Evolutionary conservation across 148 eudicot genomes (phyloP).

Genomic region (Chenopodium formosanum): DNA sequence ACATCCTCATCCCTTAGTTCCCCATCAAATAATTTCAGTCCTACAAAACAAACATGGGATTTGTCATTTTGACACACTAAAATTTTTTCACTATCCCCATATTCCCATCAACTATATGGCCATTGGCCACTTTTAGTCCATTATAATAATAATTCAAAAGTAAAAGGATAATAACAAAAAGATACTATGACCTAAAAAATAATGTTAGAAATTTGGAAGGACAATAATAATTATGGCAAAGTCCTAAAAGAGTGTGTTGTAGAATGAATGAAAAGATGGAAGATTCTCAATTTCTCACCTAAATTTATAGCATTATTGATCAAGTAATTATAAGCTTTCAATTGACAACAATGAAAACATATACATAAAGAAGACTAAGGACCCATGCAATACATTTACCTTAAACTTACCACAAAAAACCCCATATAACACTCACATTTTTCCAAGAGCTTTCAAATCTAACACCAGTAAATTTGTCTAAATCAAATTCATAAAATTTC

Average conservation of each 20-base stretch:
- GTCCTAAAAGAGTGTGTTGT: not conserved
- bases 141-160: not conserved
- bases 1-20: not conserved
- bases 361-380: not conserved
- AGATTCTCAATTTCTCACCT: conserved; percentile 14
- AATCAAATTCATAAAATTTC: not conserved
- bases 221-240: conserved; percentile 16
- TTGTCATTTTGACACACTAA: not conserved
- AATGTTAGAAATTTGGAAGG: not conserved
- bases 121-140: too few species aligned
- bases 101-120: not conserved
- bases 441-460: not conserved
- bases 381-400: too few species aligned
- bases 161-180: not conserved
- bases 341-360: conserved; percentile 3
- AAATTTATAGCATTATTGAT: not conserved
- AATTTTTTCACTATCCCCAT: not conserved
- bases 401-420: too few species aligned
- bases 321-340: not conserved
- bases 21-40: not conserved
- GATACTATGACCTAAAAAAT: not conserved
- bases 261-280: conserved; percentile 1
- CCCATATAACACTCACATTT: not conserved
- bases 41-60: not conserved
- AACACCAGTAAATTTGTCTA: not conserved